Evolutionary conservation across 108 stramenopile genomes (phyloP).

Genomic region (Nitzschia putrida): DNA sequence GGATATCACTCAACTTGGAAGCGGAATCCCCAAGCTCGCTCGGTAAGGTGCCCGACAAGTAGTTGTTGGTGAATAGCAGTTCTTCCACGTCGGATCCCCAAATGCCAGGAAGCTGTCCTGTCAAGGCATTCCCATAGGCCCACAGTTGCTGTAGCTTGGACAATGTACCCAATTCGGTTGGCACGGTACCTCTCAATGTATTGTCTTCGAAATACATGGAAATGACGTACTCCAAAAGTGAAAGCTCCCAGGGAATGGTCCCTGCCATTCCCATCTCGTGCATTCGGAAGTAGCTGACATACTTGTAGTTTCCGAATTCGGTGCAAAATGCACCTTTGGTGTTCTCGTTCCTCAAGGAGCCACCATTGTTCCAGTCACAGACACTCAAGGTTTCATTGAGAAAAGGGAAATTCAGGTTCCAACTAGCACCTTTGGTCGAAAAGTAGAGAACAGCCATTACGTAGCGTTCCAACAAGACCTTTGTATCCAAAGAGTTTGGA

Average conservation of each 20-base stretch:
- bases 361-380: conserved; percentile 4
- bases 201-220: not conserved
- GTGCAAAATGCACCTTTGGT: not conserved
- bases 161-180: not conserved
- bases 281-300: not conserved
- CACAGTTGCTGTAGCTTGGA: not conserved
- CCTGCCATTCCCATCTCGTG: not conserved
- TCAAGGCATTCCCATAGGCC: not conserved
- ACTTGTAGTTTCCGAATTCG: not conserved
- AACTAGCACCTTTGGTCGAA: not conserved
- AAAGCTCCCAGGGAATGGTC: not conserved
- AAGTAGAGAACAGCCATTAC: conserved; percentile 6
- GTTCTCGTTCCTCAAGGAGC: not conserved
- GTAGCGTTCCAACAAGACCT: not conserved
- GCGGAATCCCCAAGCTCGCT: no score
- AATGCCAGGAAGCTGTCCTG: no score
- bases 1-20: no score
- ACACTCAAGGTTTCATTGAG: not conserved
- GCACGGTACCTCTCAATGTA: no score
- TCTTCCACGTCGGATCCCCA: no score
- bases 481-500: no score
- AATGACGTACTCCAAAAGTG: not conserved
- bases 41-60: no score
- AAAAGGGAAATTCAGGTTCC: not conserved
- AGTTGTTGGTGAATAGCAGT: no score